Conservation (phyloP, 2,329 filamentous ascomycete genomes). For the Onygenales sp. region DNA sequence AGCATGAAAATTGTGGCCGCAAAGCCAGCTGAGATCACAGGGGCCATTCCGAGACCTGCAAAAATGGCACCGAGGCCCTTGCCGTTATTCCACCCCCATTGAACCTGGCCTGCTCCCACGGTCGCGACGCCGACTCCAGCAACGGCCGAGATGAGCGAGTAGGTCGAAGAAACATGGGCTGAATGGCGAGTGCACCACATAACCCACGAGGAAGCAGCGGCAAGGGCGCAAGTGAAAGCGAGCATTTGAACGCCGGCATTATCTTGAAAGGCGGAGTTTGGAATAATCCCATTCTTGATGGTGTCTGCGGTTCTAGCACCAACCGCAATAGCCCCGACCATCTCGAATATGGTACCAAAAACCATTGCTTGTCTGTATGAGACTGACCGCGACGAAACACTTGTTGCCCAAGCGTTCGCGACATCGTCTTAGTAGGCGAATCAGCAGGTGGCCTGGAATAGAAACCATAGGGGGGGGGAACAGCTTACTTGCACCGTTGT, state of each 20-base stretch:
- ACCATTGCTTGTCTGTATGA: constrained; percentile 61
- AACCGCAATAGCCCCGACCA: constrained; percentile 57
- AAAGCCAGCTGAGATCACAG: constrained; percentile 55
- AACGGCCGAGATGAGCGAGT: constrained; percentile 60
- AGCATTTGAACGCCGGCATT: constrained; percentile 60
- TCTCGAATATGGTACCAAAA: constrained; percentile 57
- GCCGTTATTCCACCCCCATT: constrained; percentile 62
- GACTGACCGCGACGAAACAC: constrained; percentile 69
- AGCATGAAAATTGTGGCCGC: constrained; percentile 61
- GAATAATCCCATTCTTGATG: constrained; percentile 71
- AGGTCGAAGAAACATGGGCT: constrained; percentile 63
- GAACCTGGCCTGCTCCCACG: constrained; percentile 50
- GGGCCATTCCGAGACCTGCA: constrained; percentile 62
- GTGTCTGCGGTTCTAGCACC: constrained; percentile 63
- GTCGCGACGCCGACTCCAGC: constrained; percentile 61
- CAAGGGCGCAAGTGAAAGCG: constrained; percentile 55
- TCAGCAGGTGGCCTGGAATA: constrained; percentile 7
- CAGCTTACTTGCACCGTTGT: constrained; percentile 66
- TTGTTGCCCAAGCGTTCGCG: constrained; percentile 73
- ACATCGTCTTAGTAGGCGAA: constrained; percentile 55
- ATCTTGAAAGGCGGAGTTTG: constrained; percentile 46
- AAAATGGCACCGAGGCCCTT: constrained; percentile 64
- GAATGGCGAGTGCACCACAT: constrained; percentile 72
- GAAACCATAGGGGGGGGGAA: background rate
- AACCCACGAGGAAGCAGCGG: constrained; percentile 60